phyloP scores from a whole-genome alignment of 2,329 filamentous ascomycete species.

The Alternaria burnsii region DNA sequence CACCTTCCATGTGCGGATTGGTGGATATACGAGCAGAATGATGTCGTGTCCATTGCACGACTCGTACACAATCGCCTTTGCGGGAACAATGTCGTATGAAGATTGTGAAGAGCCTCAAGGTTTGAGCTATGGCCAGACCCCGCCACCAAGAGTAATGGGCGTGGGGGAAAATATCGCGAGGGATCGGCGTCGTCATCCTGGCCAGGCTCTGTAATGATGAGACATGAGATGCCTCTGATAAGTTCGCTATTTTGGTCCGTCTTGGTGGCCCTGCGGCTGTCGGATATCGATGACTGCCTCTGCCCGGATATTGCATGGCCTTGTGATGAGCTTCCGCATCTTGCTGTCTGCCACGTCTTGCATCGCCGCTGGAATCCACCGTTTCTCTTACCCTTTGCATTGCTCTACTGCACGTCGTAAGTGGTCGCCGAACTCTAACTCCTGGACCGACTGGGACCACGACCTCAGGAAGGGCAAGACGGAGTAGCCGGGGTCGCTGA shows the following conservation, averaged over 20 bases:
- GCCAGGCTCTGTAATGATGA: conserved; percentile 22
- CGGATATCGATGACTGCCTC: conserved; percentile 23
- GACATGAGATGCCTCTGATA: conserved; percentile 10
- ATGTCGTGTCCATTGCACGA: conserved; percentile 5
- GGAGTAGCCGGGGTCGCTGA: conserved; percentile 26
- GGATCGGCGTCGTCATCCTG: conserved; percentile 20
- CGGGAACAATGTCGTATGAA: conserved; percentile 15
- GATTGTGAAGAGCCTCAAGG: conserved; percentile 24
- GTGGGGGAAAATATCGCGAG: conserved; percentile 31
- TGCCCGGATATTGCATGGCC: conserved; percentile 37
- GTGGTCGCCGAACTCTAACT: conserved; percentile 18
- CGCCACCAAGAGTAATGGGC: conserved; percentile 32
- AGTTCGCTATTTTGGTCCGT: conserved; percentile 8
- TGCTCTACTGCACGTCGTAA: conserved; percentile 25
- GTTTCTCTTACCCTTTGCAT: conserved; percentile 36
- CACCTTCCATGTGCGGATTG: not conserved
- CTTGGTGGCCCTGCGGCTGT: conserved; percentile 14
- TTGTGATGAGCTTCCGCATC: conserved; percentile 35
- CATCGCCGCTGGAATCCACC: conserved; percentile 26
- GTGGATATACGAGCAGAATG: not conserved
- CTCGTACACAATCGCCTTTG: conserved; percentile 1
- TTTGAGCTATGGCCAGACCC: conserved; percentile 26
- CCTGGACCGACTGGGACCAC: conserved; percentile 42
- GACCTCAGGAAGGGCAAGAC: conserved; percentile 22
- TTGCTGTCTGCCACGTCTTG: conserved; percentile 46